Percentiles rank a stretch among this genome's conserved stretches.
Conservation (phyloP, 495 filamentous ascomycete genomes). For the Aspergillus funiculosus region DNA sequence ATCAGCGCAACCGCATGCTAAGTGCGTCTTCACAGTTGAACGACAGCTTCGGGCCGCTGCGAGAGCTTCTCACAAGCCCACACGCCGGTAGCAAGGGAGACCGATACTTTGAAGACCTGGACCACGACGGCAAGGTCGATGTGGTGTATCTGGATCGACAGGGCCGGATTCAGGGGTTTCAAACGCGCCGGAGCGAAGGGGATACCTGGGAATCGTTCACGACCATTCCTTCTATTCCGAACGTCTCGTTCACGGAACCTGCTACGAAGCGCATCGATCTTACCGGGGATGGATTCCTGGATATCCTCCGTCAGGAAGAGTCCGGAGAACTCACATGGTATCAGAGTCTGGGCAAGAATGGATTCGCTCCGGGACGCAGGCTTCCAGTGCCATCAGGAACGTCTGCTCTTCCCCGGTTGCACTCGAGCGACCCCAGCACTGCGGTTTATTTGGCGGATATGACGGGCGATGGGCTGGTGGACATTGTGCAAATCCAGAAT, state of each 20-base stretch:
- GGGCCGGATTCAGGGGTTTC: neutral
- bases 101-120: no score
- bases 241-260: neutral
- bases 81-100: no score
- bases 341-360: neutral
- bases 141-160: no score
- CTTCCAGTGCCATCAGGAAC: no score
- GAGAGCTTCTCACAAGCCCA: no score
- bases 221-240: neutral
- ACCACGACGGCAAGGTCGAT: no score
- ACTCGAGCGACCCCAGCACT: no score
- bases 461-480: slow-evolving; percentile 1
- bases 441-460: slow-evolving; percentile 1
- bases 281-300: neutral
- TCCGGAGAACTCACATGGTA: neutral
- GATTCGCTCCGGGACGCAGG: no score
- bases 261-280: neutral
- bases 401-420: no score
- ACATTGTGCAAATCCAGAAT: neutral
- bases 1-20: neutral
- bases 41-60: no score
- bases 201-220: neutral
- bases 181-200: neutral
- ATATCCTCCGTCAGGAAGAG: no score
- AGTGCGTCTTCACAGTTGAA: no score